Evolutionary conservation across 495 filamentous ascomycete species (phyloP).

Genomic region (Lentithecium fluviatile): DNA sequence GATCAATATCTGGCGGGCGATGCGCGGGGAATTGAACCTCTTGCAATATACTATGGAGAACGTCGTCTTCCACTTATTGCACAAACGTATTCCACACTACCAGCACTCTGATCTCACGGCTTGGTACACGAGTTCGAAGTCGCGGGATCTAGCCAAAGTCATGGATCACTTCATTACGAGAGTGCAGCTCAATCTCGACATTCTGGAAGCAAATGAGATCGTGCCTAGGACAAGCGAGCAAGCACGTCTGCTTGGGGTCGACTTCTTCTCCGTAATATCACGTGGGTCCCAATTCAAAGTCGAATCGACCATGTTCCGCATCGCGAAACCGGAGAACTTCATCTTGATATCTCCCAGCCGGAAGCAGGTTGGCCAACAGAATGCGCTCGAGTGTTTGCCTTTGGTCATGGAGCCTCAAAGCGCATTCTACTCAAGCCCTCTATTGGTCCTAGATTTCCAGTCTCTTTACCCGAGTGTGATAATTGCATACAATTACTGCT

Average conservation of each 20-base stretch:
- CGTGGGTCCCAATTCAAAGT: slow-evolving; percentile 97
- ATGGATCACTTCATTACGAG: slow-evolving; percentile 75
- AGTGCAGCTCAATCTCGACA: slow-evolving; percentile 82
- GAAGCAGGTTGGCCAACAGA: slow-evolving; percentile 91
- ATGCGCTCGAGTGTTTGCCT: slow-evolving; percentile 91
- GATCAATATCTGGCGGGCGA: slow-evolving; percentile 97
- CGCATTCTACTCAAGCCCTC: slow-evolving; percentile 84
- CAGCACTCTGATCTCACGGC: slow-evolving; percentile 69
- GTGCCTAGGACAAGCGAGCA: slow-evolving; percentile 91
- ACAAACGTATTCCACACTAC: slow-evolving; percentile 90
- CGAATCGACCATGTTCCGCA: slow-evolving; percentile 96
- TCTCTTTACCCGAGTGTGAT: slow-evolving; percentile 95
- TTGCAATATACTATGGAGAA: slow-evolving; percentile 97
- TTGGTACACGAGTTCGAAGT: slow-evolving; percentile 72
- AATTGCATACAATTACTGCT: slow-evolving; percentile 99
- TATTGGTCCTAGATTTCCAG: slow-evolving; percentile 94
- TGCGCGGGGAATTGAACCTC: slow-evolving; percentile 85
- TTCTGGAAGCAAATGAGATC: slow-evolving; percentile 86
- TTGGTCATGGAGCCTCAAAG: slow-evolving; percentile 98
- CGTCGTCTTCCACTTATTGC: slow-evolving; percentile 87
- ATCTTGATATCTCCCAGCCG: slow-evolving; percentile 82
- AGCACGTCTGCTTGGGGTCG: slow-evolving; percentile 85
- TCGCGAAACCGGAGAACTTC: slow-evolving; percentile 96
- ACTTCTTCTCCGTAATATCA: slow-evolving; percentile 93
- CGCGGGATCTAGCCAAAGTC: slow-evolving; percentile 69